Percentiles rank a stretch among this genome's conserved stretches.
phyloP scores from a whole-genome alignment of 2,329 filamentous ascomycete genomes.

The Arachnomyces sp. region DNA sequence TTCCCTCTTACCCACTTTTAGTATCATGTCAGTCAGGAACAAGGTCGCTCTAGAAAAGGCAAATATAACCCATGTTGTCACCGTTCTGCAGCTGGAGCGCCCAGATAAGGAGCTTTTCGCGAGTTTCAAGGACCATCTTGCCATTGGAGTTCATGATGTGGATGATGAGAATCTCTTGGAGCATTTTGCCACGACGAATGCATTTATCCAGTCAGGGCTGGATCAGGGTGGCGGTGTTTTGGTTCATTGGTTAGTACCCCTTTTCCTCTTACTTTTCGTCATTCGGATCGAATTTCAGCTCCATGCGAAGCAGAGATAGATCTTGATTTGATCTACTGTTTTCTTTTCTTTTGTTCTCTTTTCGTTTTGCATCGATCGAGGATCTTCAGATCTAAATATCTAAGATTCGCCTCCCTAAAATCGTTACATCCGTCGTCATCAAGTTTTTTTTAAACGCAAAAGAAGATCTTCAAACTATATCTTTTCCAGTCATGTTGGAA shows the following conservation, averaged over 20 bases:
- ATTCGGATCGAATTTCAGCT: constrained; percentile 5
- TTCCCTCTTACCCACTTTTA: constrained; percentile 30
- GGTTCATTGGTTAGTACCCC: constrained; percentile 59
- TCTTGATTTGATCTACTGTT: constrained; percentile 3
- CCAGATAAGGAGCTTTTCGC: constrained; percentile 51
- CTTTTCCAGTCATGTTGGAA: too few species aligned
- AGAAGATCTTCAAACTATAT: too few species aligned
- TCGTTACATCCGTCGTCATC: too few species aligned
- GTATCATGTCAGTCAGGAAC: constrained; percentile 70
- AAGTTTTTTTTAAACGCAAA: too few species aligned
- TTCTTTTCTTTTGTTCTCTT: constrained; percentile 1
- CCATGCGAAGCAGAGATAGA: not conserved
- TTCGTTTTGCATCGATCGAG: not conserved
- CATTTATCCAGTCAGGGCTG: constrained; percentile 75
- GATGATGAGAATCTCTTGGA: constrained; percentile 81
- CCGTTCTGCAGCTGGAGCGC: constrained; percentile 58
- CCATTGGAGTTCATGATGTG: constrained; percentile 82
- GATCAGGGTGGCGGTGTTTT: constrained; percentile 53
- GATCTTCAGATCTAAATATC: not conserved
- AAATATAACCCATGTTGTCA: constrained; percentile 85
- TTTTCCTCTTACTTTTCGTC: constrained; percentile 9
- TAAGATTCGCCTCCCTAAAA: not conserved
- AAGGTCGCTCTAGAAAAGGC: constrained; percentile 61
- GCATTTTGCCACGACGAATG: constrained; percentile 68
- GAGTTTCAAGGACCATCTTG: constrained; percentile 64